Evolutionary conservation across 495 filamentous ascomycete species (phyloP).

Genomic region (Hapsidospora chrysogenum): DNA sequence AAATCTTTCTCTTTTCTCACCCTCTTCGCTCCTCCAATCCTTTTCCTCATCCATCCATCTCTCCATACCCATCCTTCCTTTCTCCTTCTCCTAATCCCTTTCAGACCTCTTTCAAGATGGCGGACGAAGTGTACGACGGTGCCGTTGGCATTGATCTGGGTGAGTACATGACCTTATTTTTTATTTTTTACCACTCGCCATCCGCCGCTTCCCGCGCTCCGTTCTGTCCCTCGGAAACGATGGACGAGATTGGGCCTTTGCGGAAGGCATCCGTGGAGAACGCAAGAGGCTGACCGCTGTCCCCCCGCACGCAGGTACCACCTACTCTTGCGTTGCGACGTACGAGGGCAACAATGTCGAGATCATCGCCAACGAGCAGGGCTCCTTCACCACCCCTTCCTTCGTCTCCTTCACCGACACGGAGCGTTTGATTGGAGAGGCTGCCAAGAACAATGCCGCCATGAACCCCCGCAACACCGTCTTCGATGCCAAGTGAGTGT

Average conservation of each 20-base stretch:
- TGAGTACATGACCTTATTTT: no score
- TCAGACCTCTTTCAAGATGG: conserved; percentile 39
- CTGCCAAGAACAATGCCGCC: conserved; percentile 98
- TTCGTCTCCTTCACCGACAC: conserved; percentile 98
- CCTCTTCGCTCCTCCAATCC: conserved; percentile 4
- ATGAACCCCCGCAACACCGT: conserved; percentile 97
- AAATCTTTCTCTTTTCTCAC: conserved; percentile 1
- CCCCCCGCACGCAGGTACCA: conserved; percentile 52
- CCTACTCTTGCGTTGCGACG: conserved; percentile 98
- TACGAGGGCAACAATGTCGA: conserved; percentile 99
- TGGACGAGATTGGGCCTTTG: neutral
- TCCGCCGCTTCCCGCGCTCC: conserved; percentile 1
- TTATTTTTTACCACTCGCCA: no score
- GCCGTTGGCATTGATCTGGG: conserved; percentile 99
- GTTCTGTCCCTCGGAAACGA: neutral
- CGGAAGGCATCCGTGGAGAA: no score
- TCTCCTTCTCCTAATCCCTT: conserved; percentile 5
- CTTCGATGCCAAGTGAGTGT: conserved; percentile 81
- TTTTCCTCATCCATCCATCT: conserved; percentile 10
- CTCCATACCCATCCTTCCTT: conserved; percentile 8
- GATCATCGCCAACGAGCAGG: conserved; percentile 99
- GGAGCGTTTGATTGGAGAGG: conserved; percentile 96
- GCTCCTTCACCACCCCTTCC: conserved; percentile 94
- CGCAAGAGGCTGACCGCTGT: neutral
- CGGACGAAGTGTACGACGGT: conserved; percentile 95